Percentiles rank a stretch among this genome's conserved stretches.
Evolutionary conservation across 208 protist genomes (phyloP).

Genomic region (Leishmania arabica): DNA sequence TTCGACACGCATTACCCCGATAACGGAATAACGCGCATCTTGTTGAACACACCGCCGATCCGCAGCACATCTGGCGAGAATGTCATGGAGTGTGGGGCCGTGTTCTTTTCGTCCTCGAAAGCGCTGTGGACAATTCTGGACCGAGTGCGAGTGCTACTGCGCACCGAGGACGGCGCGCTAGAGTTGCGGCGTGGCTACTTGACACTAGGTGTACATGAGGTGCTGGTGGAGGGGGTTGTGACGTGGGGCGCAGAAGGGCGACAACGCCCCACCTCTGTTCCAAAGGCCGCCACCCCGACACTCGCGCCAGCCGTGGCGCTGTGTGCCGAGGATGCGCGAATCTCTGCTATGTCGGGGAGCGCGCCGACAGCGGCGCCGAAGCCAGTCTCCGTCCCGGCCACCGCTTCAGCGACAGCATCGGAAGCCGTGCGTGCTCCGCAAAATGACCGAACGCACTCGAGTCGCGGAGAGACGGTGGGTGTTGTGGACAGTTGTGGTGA

Average conservation of each 20-base stretch:
- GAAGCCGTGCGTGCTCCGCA: neutral
- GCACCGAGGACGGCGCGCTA: constrained; percentile 26
- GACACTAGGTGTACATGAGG: constrained; percentile 36
- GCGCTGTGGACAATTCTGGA: constrained; percentile 26
- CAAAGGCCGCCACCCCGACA: neutral
- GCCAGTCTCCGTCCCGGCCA: neutral
- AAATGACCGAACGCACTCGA: neutral
- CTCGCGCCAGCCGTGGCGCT: neutral
- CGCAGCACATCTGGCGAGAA: constrained; percentile 21
- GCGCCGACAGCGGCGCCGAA: neutral
- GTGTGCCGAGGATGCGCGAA: neutral
- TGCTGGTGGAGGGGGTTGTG: constrained; percentile 65
- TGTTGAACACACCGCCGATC: constrained; percentile 17
- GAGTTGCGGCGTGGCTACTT: constrained; percentile 64
- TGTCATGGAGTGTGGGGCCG: constrained; percentile 25
- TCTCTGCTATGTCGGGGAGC: neutral
- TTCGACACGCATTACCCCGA: constrained; percentile 29
- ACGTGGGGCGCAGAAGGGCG: constrained; percentile 18
- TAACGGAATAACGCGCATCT: constrained; percentile 23
- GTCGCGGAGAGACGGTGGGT: neutral
- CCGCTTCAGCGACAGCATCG: neutral
- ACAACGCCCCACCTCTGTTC: neutral
- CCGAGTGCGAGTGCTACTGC: constrained; percentile 18
- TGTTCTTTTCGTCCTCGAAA: constrained; percentile 24
- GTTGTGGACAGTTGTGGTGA: neutral